phyloP scores from a whole-genome alignment of 2,329 filamentous ascomycete species.

The Graphilbum ipis-grandicollis region DNA sequence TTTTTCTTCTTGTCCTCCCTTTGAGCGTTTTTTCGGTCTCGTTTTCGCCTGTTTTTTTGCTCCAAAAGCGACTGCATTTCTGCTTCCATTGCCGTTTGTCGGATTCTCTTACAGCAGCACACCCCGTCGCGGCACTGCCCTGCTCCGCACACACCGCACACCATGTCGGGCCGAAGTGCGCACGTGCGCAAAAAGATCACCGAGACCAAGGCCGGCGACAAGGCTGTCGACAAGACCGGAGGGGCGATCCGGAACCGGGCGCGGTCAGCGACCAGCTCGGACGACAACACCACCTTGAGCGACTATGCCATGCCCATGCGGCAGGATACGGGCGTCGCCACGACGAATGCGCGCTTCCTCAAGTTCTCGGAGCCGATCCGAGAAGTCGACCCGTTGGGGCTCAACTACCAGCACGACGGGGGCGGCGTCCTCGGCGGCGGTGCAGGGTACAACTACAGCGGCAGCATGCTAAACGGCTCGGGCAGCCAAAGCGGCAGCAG shows the following conservation, averaged over 20 bases:
- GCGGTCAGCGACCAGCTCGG: constrained; percentile 20
- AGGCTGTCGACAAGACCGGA: constrained; percentile 15
- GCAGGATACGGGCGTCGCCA: constrained; percentile 24
- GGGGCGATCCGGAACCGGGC: constrained; percentile 14
- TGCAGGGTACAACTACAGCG: constrained; percentile 6
- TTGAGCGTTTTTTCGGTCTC: no score
- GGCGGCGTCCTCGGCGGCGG: background rate
- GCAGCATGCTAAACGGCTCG: constrained; percentile 10
- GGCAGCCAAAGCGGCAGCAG: constrained; percentile 23
- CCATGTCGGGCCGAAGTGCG: constrained; percentile 42
- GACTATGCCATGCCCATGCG: constrained; percentile 20
- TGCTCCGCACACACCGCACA: no score
- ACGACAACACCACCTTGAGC: constrained; percentile 20
- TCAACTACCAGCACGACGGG: constrained; percentile 13
- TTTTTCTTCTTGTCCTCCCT: no score
- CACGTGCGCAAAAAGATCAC: constrained; percentile 41
- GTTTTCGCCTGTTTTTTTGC: no score
- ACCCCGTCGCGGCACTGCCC: no score
- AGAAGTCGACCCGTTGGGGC: constrained; percentile 15
- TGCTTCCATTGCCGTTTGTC: no score
- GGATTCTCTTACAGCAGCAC: no score
- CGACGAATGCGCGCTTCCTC: constrained; percentile 25
- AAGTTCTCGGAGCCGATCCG: constrained; percentile 24
- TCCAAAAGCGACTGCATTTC: no score
- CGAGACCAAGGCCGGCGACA: constrained; percentile 24